These are phyloP conservation scores for Phanerodontia chrysosporium DNA, from an alignment of 768 basidiomycete genomes.

Conservation along the genomic window DNA sequence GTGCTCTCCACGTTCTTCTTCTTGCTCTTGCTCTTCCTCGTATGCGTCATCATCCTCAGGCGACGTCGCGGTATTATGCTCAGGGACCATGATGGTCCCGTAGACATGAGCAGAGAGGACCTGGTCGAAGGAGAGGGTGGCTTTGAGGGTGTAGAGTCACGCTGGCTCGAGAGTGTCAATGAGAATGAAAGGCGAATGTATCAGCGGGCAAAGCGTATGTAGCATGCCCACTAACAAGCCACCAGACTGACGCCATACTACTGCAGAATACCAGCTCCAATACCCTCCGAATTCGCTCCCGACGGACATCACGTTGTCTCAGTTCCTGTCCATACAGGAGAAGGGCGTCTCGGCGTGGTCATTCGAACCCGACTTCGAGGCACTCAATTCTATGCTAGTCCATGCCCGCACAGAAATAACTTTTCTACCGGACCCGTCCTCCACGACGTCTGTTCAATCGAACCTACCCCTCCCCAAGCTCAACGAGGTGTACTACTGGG, in stretches of 20 bases:
- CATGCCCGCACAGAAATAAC: conserved; percentile 96
- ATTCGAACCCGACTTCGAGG: conserved; percentile 98
- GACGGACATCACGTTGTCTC: conserved; percentile 96
- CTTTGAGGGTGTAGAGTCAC: conserved; percentile 84
- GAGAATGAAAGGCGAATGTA: conserved; percentile 71
- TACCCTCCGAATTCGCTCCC: conserved; percentile 96
- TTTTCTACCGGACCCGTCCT: conserved; percentile 93
- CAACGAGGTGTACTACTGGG: conserved; percentile 99
- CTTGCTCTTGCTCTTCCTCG: conserved; percentile 85
- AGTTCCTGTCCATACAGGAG: conserved; percentile 98
- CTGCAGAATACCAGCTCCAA: conserved; percentile 71
- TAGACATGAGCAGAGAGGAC: conserved; percentile 91
- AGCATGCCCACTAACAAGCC: conserved; percentile 6
- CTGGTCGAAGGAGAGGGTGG: conserved; percentile 90
- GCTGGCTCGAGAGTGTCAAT: conserved; percentile 84
- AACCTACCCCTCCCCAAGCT: conserved; percentile 95
- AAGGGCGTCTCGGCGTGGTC: conserved; percentile 99
- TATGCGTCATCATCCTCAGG: conserved; percentile 84
- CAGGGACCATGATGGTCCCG: conserved; percentile 84
- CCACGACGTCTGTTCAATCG: conserved; percentile 92
- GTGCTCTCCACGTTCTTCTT: conserved; percentile 91
- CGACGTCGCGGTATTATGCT: conserved; percentile 73
- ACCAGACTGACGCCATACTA: conserved; percentile 4
- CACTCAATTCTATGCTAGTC: conserved; percentile 86
- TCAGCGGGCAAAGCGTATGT: conserved; percentile 80